These are phyloP conservation scores for Arachnomyces sp. DNA, from an alignment of 2,329 filamentous ascomycete species.

Conservation along the genomic window DNA sequence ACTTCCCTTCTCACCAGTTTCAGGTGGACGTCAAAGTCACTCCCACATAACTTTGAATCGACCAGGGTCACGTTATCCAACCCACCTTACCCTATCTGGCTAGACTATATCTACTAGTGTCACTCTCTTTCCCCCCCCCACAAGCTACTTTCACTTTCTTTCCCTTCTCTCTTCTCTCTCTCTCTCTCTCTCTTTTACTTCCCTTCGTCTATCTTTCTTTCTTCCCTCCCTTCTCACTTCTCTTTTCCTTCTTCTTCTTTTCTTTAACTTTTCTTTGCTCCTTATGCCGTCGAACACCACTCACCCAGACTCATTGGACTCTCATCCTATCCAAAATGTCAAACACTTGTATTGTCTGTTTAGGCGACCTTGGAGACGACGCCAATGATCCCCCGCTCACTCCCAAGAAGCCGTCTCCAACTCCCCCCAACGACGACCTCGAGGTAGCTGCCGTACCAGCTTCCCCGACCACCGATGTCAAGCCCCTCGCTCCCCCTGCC, in stretches of 20 bases:
- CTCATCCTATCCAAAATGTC: constrained; percentile 43
- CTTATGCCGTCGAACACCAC: constrained; percentile 31
- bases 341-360: constrained; percentile 63
- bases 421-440: constrained; percentile 18
- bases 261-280: constrained; percentile 17
- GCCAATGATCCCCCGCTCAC: constrained; percentile 42
- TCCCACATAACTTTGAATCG: too few relatives aligned
- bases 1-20: too few relatives aligned
- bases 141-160: too few relatives aligned
- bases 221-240: background rate
- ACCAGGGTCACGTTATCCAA: too few relatives aligned
- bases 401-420: constrained; percentile 32
- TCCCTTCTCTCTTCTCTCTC: too few relatives aligned
- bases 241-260: background rate
- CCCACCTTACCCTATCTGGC: background rate
- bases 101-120: background rate
- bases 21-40: too few relatives aligned
- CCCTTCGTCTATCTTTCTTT: background rate
- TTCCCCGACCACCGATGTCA: background rate
- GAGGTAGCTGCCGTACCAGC: constrained; percentile 21
- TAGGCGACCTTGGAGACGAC: constrained; percentile 58
- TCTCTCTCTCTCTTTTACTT: too few relatives aligned
- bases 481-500: constrained; percentile 9
- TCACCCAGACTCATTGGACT: constrained; percentile 21
- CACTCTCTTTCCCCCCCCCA: background rate